These are phyloP conservation scores for Kluyveromyces sp. DNA, from an alignment of 1,139 yeast species.

Conservation along the genomic window DNA sequence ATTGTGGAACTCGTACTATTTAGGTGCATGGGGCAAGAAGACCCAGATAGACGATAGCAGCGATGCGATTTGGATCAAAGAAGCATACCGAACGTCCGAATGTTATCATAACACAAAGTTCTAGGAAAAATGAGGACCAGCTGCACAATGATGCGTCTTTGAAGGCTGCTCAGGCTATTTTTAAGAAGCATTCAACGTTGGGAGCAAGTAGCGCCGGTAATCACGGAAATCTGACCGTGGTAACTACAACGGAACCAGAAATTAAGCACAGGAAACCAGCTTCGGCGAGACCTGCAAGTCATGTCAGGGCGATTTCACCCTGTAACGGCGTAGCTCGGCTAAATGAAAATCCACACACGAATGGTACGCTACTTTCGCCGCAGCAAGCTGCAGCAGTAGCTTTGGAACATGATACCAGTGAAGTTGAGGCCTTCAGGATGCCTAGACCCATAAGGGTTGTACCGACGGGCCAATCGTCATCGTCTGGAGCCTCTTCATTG, in stretches of 20 bases:
- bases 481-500: constrained; percentile 1
- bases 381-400: constrained; percentile 4
- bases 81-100: constrained; percentile 1
- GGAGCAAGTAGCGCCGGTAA: not conserved
- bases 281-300: no score
- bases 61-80: constrained; percentile 9
- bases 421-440: not conserved
- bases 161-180: constrained; percentile 24
- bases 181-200: constrained; percentile 16
- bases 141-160: constrained; percentile 15
- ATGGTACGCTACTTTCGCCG: not conserved
- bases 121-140: constrained; percentile 7
- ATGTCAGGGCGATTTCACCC: not conserved
- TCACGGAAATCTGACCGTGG: not conserved
- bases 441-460: not conserved
- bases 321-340: not conserved
- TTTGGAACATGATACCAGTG: constrained; percentile 1
- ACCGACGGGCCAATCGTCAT: not conserved
- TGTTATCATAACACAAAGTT: constrained; percentile 1
- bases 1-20: not conserved
- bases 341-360: not conserved
- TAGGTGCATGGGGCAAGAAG: not conserved
- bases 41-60: not conserved
- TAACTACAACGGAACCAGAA: not conserved
- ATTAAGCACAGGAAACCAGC: not conserved